Base-by-base conservation (phyloP, 306 rosid species). In the Hippophae rhamnoides region DNA sequence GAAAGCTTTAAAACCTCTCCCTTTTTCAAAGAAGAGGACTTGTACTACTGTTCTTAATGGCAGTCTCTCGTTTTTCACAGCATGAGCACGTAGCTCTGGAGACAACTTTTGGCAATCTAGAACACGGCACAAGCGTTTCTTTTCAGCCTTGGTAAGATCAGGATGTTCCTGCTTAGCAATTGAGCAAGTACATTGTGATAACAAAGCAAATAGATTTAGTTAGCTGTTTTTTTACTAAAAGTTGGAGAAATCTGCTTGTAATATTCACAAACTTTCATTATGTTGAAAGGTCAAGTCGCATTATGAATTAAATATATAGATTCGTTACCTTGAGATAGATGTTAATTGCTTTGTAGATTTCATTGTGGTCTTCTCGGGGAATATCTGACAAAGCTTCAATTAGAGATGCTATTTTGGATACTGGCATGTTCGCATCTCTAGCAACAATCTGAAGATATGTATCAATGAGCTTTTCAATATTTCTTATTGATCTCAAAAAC, bases 401-500 rank as follows among this genome's bases (percentile, higher is more conserved):
- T 41, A 92, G 76, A 67, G 82, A 66, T 8, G 72, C 84, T 57
- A 92, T 65, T 69, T 92, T 87, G 5, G 78, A 67, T 27, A 87
- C 87, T 7, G 89, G 80, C 95, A 87, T 79, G 11, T 81, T 78
- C 43, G 47, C 79, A 74, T 87, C 96, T 71, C 69, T 83, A 46
- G 90, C 96, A 10, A 85, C 81, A 47, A 81, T 86, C 74, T 84
- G 96, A 63, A 92, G 95, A 67, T 92, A 92, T n/a, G 86, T 76
- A 82, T 92, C 98, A 38, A 92, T 68, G 67, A 92, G 79, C 78
- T 83, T 92, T 56, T 86, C 89, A 43, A 85, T 86, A 48, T 77
- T 85, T 71, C 82, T 76, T 8, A 92, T 65, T 47, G 95, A 81
- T 65, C 65, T 73, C 13, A 80, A 54, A 31, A 80, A 56, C 66